These are phyloP conservation scores for Hymenoscyphus repandus DNA, from an alignment of 2,329 filamentous ascomycete genomes.

Conservation along the genomic window DNA sequence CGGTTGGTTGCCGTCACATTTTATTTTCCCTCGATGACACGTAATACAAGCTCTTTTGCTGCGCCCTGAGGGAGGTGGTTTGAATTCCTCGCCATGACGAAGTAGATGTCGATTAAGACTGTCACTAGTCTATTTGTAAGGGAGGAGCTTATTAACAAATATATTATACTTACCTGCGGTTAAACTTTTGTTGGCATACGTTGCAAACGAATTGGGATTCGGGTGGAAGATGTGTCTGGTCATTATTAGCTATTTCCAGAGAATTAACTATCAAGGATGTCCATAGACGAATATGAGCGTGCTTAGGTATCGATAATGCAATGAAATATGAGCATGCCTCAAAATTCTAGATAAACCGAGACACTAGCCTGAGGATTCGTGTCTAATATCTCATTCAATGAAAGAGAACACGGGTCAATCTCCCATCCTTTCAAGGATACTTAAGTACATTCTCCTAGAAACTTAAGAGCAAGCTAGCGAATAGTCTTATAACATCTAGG, in stretches of 20 bases:
- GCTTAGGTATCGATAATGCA: too few species aligned
- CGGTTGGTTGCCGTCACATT: constrained; percentile 37
- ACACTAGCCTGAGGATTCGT: too few species aligned
- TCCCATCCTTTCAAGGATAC: too few species aligned
- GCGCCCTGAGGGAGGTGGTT: constrained; percentile 23
- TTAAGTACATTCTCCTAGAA: too few species aligned
- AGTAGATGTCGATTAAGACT: constrained; percentile 25
- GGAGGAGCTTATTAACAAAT: neutral
- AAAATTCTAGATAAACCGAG: too few species aligned
- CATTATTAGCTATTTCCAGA: neutral
- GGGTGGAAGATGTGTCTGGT: constrained; percentile 17
- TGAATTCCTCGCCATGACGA: constrained; percentile 24
- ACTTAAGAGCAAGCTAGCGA: too few species aligned
- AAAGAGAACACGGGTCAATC: too few species aligned
- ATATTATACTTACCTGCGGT: constrained; percentile 19
- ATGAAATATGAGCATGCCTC: too few species aligned
- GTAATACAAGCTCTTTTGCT: constrained; percentile 38
- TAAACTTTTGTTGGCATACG: constrained; percentile 23
- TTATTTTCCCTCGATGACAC: constrained; percentile 42
- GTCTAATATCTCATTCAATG: too few species aligned
- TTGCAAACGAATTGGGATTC: constrained; percentile 15
- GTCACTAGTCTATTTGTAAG: constrained; percentile 16
- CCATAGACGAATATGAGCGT: too few species aligned
- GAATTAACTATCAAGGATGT: too few species aligned
- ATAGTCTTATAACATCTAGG: too few species aligned